Evolutionary conservation across 495 filamentous ascomycete genomes (phyloP).

Genomic region (Ramalina intermedia): DNA sequence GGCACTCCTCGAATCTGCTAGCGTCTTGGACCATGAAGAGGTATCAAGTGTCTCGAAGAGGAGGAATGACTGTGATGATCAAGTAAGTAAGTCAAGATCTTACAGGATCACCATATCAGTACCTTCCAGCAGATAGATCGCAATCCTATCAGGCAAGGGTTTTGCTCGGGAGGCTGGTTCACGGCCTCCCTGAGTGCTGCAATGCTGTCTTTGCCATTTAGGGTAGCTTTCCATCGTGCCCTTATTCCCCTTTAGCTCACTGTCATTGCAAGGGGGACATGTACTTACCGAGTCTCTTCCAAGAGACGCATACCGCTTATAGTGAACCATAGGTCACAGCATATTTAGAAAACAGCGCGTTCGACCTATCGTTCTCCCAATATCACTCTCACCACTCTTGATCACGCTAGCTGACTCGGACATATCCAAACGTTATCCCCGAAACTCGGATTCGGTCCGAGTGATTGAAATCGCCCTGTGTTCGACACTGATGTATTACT

Average conservation of each 20-base stretch:
- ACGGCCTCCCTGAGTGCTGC: conserved; percentile 52
- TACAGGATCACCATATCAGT: conserved; percentile 5
- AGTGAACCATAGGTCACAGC: background rate
- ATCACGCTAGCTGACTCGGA: too few species aligned
- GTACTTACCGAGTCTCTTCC: conserved; percentile 42
- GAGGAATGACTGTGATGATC: conserved; percentile 51
- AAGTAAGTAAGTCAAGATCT: background rate
- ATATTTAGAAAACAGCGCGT: too few species aligned
- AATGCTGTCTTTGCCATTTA: conserved; percentile 43
- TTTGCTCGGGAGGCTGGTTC: conserved; percentile 36
- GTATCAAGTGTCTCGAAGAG: conserved; percentile 57
- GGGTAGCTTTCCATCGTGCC: conserved; percentile 49
- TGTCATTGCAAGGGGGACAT: background rate
- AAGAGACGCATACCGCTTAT: conserved; percentile 41
- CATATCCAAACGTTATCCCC: too few species aligned
- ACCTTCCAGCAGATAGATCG: conserved; percentile 94
- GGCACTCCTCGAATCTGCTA: conserved; percentile 54
- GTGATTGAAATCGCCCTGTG: too few species aligned
- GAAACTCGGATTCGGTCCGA: too few species aligned
- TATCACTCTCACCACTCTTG: too few species aligned
- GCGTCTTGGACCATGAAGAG: conserved; percentile 49
- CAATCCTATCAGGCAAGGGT: conserved; percentile 55
- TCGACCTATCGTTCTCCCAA: too few species aligned
- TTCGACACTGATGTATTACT: too few species aligned
- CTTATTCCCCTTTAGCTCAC: background rate